Evolutionary conservation across 2,329 filamentous ascomycete species (phyloP).

Genomic region (Colletotrichum musae): DNA sequence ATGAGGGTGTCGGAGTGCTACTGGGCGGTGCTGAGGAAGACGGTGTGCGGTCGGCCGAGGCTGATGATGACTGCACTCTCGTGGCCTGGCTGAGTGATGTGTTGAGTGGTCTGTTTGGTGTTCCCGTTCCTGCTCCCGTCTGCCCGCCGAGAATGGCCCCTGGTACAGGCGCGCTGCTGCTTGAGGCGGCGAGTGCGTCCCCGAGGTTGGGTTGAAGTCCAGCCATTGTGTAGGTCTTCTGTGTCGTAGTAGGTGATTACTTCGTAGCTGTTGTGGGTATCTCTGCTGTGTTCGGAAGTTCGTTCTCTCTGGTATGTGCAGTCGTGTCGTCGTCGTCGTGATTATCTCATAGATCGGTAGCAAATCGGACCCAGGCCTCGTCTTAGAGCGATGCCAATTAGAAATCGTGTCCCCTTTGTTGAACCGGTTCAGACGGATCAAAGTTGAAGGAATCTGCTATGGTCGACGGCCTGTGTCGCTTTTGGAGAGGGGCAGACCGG

Average conservation of each 20-base stretch:
- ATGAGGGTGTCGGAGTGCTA: slow-evolving; percentile 1
- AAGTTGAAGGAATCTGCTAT: background rate
- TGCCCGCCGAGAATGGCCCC: slow-evolving; percentile 23
- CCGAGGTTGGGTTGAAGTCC: slow-evolving; percentile 21
- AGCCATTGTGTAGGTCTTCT: slow-evolving; percentile 26
- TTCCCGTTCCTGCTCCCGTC: slow-evolving; percentile 11
- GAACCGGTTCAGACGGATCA: slow-evolving; percentile 14
- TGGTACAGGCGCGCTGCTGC: background rate
- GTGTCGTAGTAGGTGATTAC: background rate
- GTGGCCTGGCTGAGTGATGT: slow-evolving; percentile 20
- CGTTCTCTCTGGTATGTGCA: slow-evolving; percentile 11
- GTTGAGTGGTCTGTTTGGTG: slow-evolving; percentile 16
- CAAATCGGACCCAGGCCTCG: slow-evolving; percentile 5
- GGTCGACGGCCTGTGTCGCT: slow-evolving; percentile 13
- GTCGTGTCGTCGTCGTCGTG: slow-evolving; percentile 17
- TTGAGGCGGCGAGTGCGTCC: slow-evolving; percentile 1
- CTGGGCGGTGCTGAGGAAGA: slow-evolving; percentile 7
- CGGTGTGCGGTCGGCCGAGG: slow-evolving; percentile 4
- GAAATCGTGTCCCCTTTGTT: background rate
- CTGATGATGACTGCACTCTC: slow-evolving; percentile 1
- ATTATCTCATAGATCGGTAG: slow-evolving; percentile 17
- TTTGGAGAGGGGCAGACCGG: background rate
- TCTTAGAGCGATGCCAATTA: slow-evolving; percentile 2
- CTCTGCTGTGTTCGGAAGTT: slow-evolving; percentile 1
- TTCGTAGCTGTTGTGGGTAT: background rate